Percentiles rank a stretch among this genome's conserved stretches.
Evolutionary conservation across 1,139 yeast species (phyloP).

Genomic region (Hansenula lynferdii): DNA sequence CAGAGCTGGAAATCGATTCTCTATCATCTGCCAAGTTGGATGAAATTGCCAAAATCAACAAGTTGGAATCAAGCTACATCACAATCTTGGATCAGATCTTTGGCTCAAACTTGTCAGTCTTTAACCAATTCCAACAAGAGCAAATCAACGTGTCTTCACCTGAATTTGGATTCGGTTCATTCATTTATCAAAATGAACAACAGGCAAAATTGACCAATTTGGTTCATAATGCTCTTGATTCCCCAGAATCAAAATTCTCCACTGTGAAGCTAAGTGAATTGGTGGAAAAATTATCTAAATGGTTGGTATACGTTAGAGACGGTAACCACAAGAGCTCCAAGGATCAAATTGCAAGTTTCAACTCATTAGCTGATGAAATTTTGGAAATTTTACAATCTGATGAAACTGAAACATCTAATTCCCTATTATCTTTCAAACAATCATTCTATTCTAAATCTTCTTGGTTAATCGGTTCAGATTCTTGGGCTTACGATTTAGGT

Average conservation of each 20-base stretch:
- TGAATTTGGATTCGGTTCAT: constrained; percentile 85
- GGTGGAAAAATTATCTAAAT: constrained; percentile 57
- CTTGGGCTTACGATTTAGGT: constrained; percentile 94
- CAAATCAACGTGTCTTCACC: constrained; percentile 51
- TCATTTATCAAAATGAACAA: constrained; percentile 51
- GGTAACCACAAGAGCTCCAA: constrained; percentile 35
- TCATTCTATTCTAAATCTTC: constrained; percentile 45
- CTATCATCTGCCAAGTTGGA: constrained; percentile 17
- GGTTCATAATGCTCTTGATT: constrained; percentile 47
- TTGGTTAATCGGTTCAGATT: constrained; percentile 93
- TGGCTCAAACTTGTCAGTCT: constrained; percentile 46
- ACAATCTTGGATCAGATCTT: constrained; percentile 71
- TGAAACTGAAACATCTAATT: constrained; percentile 35
- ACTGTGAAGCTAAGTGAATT: constrained; percentile 43
- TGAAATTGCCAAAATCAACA: constrained; percentile 36
- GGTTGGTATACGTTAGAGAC: constrained; percentile 48
- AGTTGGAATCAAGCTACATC: constrained; percentile 73
- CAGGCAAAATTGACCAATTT: constrained; percentile 41
- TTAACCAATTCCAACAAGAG: constrained; percentile 50
- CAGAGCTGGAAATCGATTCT: constrained; percentile 16
- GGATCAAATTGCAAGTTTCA: constrained; percentile 44
- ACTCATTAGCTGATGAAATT: constrained; percentile 64
- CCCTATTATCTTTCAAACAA: constrained; percentile 41
- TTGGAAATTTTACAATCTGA: constrained; percentile 25
- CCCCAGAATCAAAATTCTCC: constrained; percentile 35